Evolutionary conservation across 2,329 filamentous ascomycete species (phyloP).

Genomic region (Tolypocladium cylindrosporum): DNA sequence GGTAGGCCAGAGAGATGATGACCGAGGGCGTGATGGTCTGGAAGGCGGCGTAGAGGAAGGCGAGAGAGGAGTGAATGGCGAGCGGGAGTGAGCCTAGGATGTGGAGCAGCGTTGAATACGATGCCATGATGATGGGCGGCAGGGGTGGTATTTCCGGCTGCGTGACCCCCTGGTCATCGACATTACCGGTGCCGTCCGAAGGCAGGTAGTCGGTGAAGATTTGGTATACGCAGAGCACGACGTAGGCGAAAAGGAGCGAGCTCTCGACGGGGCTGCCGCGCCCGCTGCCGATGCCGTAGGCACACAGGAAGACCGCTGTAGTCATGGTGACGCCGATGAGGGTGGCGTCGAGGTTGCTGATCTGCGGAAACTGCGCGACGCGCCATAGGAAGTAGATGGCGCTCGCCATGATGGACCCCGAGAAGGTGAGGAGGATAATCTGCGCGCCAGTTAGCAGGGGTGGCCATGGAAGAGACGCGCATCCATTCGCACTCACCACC

Average conservation of each 20-base stretch:
- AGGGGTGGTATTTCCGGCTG: constrained; percentile 93
- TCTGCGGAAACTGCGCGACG: constrained; percentile 85
- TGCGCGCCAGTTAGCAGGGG: constrained; percentile 32
- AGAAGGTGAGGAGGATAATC: constrained; percentile 82
- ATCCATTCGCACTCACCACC: constrained; percentile 57
- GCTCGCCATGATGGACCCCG: constrained; percentile 84
- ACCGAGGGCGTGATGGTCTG: constrained; percentile 94
- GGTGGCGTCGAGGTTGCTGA: constrained; percentile 84
- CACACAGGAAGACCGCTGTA: constrained; percentile 83
- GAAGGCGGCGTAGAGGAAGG: constrained; percentile 81
- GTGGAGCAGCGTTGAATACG: constrained; percentile 84
- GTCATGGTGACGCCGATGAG: constrained; percentile 90
- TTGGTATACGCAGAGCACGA: constrained; percentile 97
- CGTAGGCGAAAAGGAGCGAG: constrained; percentile 89
- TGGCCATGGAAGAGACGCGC: neutral
- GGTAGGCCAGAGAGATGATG: constrained; percentile 88
- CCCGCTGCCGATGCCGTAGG: constrained; percentile 88
- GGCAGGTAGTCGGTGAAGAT: constrained; percentile 98
- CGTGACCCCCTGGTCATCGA: constrained; percentile 36
- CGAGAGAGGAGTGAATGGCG: constrained; percentile 73
- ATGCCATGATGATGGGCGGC: constrained; percentile 96
- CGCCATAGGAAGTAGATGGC: constrained; percentile 95
- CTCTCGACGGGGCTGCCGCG: constrained; percentile 93
- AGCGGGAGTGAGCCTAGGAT: constrained; percentile 74
- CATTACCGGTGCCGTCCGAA: constrained; percentile 51